Conservation (phyloP, 148 eudicot genomes). For the Vaccinium macrocarpon region DNA sequence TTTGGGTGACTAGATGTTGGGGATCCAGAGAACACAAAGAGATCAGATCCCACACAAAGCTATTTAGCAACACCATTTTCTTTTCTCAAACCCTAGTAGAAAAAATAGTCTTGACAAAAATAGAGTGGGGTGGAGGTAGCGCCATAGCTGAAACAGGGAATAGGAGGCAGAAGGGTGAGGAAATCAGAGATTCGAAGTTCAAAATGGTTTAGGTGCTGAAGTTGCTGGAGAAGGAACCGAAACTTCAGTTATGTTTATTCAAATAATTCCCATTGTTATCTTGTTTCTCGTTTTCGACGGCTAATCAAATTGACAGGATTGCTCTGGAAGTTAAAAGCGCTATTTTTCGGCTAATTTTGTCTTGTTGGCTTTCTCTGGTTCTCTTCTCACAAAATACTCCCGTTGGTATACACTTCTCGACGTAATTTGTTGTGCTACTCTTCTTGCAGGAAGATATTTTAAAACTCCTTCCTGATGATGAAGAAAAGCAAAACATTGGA, state of each 20-base stretch:
- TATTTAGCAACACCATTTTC: neutral
- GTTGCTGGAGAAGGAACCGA: neutral
- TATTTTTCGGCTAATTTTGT: neutral
- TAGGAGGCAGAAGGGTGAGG: neutral
- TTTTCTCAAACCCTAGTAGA: neutral
- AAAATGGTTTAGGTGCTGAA: neutral
- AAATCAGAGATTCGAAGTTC: neutral
- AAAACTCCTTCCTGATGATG: constrained; percentile 43
- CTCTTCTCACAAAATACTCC: neutral
- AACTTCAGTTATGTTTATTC: neutral
- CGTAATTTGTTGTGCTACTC: constrained; percentile 1
- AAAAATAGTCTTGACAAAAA: neutral
- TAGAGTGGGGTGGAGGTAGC: neutral
- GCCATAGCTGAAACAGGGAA: neutral
- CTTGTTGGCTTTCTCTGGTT: neutral
- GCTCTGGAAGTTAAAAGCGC: neutral
- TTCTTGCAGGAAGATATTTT: constrained; percentile 69
- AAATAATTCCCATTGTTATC: neutral
- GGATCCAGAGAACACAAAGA: neutral
- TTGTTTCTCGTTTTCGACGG: no score
- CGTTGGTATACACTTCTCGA: neutral
- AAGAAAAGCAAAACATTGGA: constrained; percentile 60
- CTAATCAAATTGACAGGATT: neutral
- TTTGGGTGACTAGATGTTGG: neutral
- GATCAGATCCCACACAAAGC: neutral